Conservation (phyloP, 2,329 filamentous ascomycete genomes). For the Arthroderma uncinatum region DNA sequence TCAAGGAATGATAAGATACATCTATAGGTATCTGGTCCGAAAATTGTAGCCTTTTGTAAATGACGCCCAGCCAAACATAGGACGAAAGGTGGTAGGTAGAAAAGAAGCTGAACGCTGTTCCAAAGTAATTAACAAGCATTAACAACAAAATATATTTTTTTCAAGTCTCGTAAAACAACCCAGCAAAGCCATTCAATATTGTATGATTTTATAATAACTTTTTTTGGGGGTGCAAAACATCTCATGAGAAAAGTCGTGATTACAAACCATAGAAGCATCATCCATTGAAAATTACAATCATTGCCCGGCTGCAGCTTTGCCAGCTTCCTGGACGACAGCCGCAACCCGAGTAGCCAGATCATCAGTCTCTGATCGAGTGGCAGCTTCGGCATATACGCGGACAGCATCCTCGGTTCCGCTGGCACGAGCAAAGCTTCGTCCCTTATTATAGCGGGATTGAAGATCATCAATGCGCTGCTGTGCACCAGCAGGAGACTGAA, state of each 20-base stretch:
- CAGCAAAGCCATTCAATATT: slow-evolving; percentile 1
- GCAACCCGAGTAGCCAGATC: slow-evolving; percentile 79
- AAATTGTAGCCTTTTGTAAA: background rate
- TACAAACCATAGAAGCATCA: background rate
- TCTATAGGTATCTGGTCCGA: background rate
- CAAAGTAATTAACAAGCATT: background rate
- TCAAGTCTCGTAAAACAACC: background rate
- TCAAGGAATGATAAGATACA: background rate
- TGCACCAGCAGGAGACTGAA: slow-evolving; percentile 65
- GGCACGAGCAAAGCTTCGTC: slow-evolving; percentile 79
- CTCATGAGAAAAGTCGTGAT: slow-evolving; percentile 1
- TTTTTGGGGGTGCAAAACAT: slow-evolving; percentile 2
- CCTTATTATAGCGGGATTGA: slow-evolving; percentile 83
- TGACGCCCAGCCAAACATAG: background rate
- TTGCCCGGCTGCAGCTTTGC: slow-evolving; percentile 16
- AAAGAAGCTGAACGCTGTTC: background rate
- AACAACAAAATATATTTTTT: background rate
- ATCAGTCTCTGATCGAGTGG: slow-evolving; percentile 77
- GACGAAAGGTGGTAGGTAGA: background rate
- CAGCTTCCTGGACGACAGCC: slow-evolving; percentile 55
- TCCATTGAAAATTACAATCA: background rate
- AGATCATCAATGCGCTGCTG: slow-evolving; percentile 79
- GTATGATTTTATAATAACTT: background rate
- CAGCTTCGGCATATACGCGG: slow-evolving; percentile 89
- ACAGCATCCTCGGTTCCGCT: slow-evolving; percentile 95